A percentile compares a stretch with the other conserved stretches of the same genome.
Conservation (phyloP, 805 yeast species). For the Candida anglica region DNA sequence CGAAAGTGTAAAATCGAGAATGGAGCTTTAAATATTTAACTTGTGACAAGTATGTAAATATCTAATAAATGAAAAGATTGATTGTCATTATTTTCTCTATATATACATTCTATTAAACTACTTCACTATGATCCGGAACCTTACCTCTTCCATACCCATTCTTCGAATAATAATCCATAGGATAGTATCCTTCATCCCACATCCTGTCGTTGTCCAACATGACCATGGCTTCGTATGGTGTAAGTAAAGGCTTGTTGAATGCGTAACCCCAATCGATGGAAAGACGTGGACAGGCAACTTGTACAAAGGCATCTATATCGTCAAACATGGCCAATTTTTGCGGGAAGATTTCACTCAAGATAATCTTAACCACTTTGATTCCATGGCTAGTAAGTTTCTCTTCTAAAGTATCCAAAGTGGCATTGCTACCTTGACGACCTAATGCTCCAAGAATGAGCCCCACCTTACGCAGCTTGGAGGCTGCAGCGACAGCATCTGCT, state of each 20-base stretch:
- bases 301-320: conserved; percentile 91
- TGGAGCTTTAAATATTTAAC: too few species aligned
- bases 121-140: conserved; percentile 38
- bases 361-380: conserved; percentile 70
- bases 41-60: too few species aligned
- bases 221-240: conserved; percentile 96
- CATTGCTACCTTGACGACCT: conserved; percentile 91
- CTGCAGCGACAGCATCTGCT: conserved; percentile 65
- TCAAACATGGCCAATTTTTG: conserved; percentile 87
- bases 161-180: conserved; percentile 91
- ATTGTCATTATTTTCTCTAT: too few species aligned
- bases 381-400: conserved; percentile 49
- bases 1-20: too few species aligned
- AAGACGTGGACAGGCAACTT: conserved; percentile 94
- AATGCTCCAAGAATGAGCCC: conserved; percentile 90
- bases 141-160: conserved; percentile 92
- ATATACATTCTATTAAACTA: neutral
- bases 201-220: conserved; percentile 67
- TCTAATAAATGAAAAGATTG: too few species aligned
- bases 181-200: conserved; percentile 68
- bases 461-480: conserved; percentile 56
- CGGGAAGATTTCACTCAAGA: conserved; percentile 91
- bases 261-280: conserved; percentile 99
- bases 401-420: conserved; percentile 69
- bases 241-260: conserved; percentile 81